Percentiles rank a stretch among this genome's conserved stretches.
phyloP scores from a whole-genome alignment of 352 stramenopile genomes.

The Pythium dissimile region DNA sequence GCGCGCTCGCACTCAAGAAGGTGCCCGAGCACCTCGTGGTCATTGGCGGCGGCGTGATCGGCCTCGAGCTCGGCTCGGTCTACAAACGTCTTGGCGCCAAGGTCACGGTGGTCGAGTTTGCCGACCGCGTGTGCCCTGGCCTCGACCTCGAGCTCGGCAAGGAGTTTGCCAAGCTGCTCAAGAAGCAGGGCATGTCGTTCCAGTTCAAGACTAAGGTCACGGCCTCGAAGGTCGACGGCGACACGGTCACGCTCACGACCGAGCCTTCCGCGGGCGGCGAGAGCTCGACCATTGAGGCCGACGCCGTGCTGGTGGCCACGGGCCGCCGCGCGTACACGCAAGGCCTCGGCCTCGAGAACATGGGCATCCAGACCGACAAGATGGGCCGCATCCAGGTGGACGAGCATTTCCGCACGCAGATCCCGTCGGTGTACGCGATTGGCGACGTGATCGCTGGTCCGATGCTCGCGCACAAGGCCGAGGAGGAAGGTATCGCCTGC shows the following conservation, averaged over 20 bases:
- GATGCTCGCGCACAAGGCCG: conserved; percentile 99
- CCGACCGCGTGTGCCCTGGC: conserved; percentile 91
- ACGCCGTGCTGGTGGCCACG: conserved; percentile 80
- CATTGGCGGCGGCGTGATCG: conserved; percentile 97
- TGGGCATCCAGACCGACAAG: conserved; percentile 97
- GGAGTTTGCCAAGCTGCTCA: conserved; percentile 96
- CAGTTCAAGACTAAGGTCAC: conserved; percentile 97
- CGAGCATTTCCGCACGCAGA: conserved; percentile 95
- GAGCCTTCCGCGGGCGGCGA: conserved; percentile 81
- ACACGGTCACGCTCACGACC: conserved; percentile 95
- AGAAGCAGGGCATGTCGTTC: conserved; percentile 99
- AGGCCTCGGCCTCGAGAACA: conserved; percentile 94
- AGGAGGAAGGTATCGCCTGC: conserved; percentile 98
- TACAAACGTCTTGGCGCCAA: conserved; percentile 94
- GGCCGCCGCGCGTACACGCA: conserved; percentile 96
- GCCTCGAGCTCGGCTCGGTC: conserved; percentile 98
- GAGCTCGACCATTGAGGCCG: conserved; percentile 57
- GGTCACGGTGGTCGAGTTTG: conserved; percentile 98
- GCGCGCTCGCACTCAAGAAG: conserved; percentile 91
- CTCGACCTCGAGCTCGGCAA: conserved; percentile 96
- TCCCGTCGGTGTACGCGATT: conserved; percentile 95
- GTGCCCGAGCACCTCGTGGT: conserved; percentile 96
- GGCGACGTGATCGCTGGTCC: conserved; percentile 97
- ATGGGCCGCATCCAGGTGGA: conserved; percentile 96
- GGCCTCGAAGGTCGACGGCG: conserved; percentile 86